Evolutionary conservation across 148 eudicot genomes (phyloP).

Genomic region (Limonium bicolor): DNA sequence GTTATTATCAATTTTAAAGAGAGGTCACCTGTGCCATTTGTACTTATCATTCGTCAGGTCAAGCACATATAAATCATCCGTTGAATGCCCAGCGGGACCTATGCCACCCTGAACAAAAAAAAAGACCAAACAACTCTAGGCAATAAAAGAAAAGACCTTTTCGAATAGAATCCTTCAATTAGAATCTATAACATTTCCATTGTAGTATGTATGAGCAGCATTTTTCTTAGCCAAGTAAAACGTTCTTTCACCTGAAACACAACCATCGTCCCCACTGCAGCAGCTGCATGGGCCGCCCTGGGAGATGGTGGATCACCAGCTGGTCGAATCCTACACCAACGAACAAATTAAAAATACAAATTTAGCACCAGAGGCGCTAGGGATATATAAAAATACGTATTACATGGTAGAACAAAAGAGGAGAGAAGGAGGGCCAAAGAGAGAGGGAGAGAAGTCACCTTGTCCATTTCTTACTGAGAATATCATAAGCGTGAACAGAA

Average conservation of each 20-base stretch:
- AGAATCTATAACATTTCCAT: no score
- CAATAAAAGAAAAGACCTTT: no score
- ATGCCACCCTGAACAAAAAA: slow-evolving; percentile 66
- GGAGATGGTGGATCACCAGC: slow-evolving; percentile 98
- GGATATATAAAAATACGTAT: no score
- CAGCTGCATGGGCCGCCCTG: slow-evolving; percentile 98
- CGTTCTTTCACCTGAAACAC: slow-evolving; percentile 69
- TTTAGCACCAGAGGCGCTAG: no score
- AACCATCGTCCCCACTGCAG: slow-evolving; percentile 97
- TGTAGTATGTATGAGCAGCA: no score
- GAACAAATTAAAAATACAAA: background rate
- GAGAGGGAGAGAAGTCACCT: slow-evolving; percentile 21
- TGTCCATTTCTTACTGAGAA: slow-evolving; percentile 68
- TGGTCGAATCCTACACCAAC: slow-evolving; percentile 52
- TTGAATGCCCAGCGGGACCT: slow-evolving; percentile 98
- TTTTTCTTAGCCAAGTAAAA: no score
- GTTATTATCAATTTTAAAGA: no score
- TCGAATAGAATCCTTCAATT: no score
- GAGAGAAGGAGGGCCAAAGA: background rate
- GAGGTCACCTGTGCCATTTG: slow-evolving; percentile 84
- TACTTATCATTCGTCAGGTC: slow-evolving; percentile 91
- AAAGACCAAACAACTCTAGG: slow-evolving; percentile 2
- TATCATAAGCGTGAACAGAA: slow-evolving; percentile 71
- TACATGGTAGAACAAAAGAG: background rate
- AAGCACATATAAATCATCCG: slow-evolving; percentile 96